Percentiles rank a stretch among this genome's conserved stretches.
phyloP scores from a whole-genome alignment of 2,329 filamentous ascomycete species.

The Aciculosporium take region DNA sequence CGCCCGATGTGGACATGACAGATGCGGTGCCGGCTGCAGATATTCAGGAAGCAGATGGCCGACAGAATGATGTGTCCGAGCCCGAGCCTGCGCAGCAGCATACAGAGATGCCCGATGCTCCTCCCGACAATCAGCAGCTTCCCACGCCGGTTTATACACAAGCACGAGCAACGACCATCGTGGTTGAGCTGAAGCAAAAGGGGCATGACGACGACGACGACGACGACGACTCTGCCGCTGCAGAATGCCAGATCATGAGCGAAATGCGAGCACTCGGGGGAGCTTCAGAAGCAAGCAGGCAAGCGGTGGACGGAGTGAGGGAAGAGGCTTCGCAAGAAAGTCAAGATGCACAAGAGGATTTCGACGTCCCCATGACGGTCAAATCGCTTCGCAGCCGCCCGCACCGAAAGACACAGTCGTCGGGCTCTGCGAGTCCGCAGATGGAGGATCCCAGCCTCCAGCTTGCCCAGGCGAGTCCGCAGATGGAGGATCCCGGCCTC shows the following conservation, averaged over 20 bases:
- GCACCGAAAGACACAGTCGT: constrained; percentile 12
- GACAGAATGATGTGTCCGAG: background rate
- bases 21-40: constrained; percentile 2
- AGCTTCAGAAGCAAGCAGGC: constrained; percentile 4
- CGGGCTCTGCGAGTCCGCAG: constrained; percentile 10
- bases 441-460: constrained; percentile 17
- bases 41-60: background rate
- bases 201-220: constrained; percentile 1
- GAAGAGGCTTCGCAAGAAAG: background rate
- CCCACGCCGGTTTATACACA: background rate
- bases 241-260: constrained; percentile 12
- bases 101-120: background rate
- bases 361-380: constrained; percentile 15
- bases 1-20: constrained; percentile 6
- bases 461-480: constrained; percentile 11
- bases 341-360: constrained; percentile 6
- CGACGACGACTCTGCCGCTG: constrained; percentile 4
- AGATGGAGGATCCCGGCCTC: constrained; percentile 17
- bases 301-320: background rate
- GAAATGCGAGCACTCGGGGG: constrained; percentile 8
- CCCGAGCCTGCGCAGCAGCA: background rate
- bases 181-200: background rate
- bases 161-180: background rate
- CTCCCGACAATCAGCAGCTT: background rate
- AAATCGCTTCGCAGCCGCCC: constrained; percentile 18